Percentiles rank a stretch among this genome's conserved stretches.
These are phyloP conservation scores for Tetrahymena borealis DNA, from an alignment of 73 alveolate species.

Conservation along the genomic window DNA sequence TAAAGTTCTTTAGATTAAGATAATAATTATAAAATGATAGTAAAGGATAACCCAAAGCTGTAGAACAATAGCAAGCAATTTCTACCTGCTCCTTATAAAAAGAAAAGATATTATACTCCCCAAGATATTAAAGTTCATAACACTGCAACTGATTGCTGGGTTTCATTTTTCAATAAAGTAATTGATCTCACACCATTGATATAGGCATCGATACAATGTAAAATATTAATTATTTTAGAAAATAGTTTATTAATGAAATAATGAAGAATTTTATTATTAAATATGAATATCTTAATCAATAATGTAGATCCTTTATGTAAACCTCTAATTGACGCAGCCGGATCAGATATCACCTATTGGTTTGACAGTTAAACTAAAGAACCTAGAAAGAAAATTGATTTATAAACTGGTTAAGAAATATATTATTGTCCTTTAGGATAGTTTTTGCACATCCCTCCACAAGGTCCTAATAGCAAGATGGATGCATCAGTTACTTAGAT, in stretches of 20 bases:
- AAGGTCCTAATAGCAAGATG: conserved; percentile 65
- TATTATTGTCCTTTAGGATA: conserved; percentile 96
- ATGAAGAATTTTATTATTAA: no score
- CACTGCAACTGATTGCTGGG: conserved; percentile 95
- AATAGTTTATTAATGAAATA: background rate
- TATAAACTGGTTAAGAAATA: conserved; percentile 78
- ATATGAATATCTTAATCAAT: background rate
- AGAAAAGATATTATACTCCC: conserved; percentile 88
- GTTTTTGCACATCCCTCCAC: conserved; percentile 93
- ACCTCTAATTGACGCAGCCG: conserved; percentile 93
- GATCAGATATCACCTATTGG: conserved; percentile 96
- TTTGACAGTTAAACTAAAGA: conserved; percentile 91
- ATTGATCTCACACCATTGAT: conserved; percentile 80
- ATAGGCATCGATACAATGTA: conserved; percentile 53
- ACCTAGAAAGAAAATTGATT: conserved; percentile 74
- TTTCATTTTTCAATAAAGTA: conserved; percentile 87
- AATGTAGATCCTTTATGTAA: conserved; percentile 66
- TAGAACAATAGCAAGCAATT: conserved; percentile 6
- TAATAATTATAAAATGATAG: background rate
- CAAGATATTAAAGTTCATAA: conserved; percentile 88
- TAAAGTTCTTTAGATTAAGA: background rate
- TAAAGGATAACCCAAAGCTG: background rate
- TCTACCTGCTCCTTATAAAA: conserved; percentile 63
- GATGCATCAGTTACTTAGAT: background rate
- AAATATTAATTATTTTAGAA: background rate